phyloP scores from a whole-genome alignment of 495 filamentous ascomycete species.

The Hypoxylon intermedium region DNA sequence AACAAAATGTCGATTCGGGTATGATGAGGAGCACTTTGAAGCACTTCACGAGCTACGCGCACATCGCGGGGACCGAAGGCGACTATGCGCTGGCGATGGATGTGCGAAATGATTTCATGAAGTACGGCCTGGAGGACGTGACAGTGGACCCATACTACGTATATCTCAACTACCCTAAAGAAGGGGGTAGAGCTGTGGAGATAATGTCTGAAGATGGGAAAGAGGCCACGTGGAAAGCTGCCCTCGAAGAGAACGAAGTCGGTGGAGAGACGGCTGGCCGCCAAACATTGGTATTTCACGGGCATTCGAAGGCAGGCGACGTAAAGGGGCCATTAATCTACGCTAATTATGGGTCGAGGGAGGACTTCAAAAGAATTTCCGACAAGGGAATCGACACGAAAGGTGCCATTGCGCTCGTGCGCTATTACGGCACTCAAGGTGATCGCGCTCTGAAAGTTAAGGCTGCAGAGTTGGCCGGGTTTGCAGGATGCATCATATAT shows the following conservation, averaged over 20 bases:
- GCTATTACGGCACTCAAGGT: slow-evolving; percentile 75
- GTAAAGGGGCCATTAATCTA: slow-evolving; percentile 94
- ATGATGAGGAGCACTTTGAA: slow-evolving; percentile 73
- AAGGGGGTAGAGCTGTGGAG: slow-evolving; percentile 77
- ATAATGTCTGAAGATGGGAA: slow-evolving; percentile 72
- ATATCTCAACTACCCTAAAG: slow-evolving; percentile 89
- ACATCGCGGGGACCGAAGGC: slow-evolving; percentile 90
- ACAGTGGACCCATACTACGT: slow-evolving; percentile 78
- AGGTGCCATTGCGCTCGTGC: slow-evolving; percentile 83
- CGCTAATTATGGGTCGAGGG: slow-evolving; percentile 85
- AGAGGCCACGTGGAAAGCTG: slow-evolving; percentile 77
- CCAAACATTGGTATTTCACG: slow-evolving; percentile 82
- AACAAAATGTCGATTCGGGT: slow-evolving; percentile 68
- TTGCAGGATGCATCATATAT: slow-evolving; percentile 87
- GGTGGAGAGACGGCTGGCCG: slow-evolving; percentile 60
- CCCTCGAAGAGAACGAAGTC: slow-evolving; percentile 75
- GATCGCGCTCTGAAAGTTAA: slow-evolving; percentile 85
- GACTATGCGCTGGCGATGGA: slow-evolving; percentile 83
- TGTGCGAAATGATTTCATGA: slow-evolving; percentile 74
- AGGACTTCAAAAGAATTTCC: slow-evolving; percentile 77
- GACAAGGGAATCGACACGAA: slow-evolving; percentile 74
- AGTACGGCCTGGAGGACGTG: slow-evolving; percentile 74
- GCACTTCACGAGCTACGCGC: slow-evolving; percentile 78
- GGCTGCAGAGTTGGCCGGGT: slow-evolving; percentile 84
- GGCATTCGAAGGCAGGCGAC: slow-evolving; percentile 84